Conservation (phyloP, 805 yeast genomes). For the Metschnikowia henanensis region DNA sequence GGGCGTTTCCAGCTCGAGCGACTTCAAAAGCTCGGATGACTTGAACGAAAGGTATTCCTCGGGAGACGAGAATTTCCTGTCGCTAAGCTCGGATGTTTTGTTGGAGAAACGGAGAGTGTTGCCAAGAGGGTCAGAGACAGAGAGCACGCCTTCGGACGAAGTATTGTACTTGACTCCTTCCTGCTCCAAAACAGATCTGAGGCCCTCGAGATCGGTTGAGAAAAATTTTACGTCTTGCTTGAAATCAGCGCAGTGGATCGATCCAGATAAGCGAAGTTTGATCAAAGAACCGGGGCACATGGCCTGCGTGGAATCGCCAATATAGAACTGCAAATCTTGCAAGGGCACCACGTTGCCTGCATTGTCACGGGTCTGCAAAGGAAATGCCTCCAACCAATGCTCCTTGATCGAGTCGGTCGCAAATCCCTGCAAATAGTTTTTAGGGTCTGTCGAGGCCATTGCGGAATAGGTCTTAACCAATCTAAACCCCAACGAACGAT, state of each 20-base stretch:
- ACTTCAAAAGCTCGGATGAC: slow-evolving; percentile 24
- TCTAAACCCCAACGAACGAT: slow-evolving; percentile 59
- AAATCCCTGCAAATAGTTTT: slow-evolving; percentile 47
- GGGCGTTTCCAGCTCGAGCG: slow-evolving; percentile 6
- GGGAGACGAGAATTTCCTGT: slow-evolving; percentile 21
- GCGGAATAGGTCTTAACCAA: slow-evolving; percentile 61
- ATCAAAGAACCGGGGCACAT: slow-evolving; percentile 31
- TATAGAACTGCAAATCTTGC: slow-evolving; percentile 40
- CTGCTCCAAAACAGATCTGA: slow-evolving; percentile 20
- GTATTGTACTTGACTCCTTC: slow-evolving; percentile 6
- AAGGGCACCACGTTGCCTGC: slow-evolving; percentile 39
- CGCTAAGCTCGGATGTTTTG: slow-evolving; percentile 23
- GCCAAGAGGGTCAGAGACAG: slow-evolving; percentile 34
- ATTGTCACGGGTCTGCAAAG: slow-evolving; percentile 40
- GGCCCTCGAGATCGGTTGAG: slow-evolving; percentile 27
- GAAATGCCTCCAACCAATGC: slow-evolving; percentile 72
- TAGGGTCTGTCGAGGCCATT: slow-evolving; percentile 27
- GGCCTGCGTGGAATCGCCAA: slow-evolving; percentile 35
- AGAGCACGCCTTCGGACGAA: slow-evolving; percentile 11
- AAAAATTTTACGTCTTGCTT: slow-evolving; percentile 31
- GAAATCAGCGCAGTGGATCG: slow-evolving; percentile 9
- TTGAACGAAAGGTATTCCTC: slow-evolving; percentile 29
- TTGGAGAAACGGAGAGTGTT: slow-evolving; percentile 30
- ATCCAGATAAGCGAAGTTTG: slow-evolving; percentile 35
- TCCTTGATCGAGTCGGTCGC: slow-evolving; percentile 68